Base-by-base conservation (phyloP, 2,329 filamentous ascomycete species). In the Ceratocystis cubensis region DNA sequence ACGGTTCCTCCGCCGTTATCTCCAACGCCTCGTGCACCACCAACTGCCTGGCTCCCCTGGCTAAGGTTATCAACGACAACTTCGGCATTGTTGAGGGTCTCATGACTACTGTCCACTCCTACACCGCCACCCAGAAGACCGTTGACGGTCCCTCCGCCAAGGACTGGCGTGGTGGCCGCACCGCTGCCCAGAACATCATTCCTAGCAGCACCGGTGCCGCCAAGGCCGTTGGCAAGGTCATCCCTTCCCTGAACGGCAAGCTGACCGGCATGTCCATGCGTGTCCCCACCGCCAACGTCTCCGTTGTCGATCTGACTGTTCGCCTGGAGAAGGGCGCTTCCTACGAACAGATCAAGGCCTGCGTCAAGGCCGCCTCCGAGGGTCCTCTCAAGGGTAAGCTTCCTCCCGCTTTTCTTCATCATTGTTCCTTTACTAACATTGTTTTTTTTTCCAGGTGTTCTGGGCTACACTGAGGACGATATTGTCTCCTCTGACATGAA, bases 171-270 rank as follows among this genome's bases (percentile, higher is more conserved):
- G 94, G 94, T 86, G 94, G 94, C 79, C 94, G 94, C 82, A 92
- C 90, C 74, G 94, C 94, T 81, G 94, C 94, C 76, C 89, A 96
- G 85, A 97, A 99, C 88, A 97, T 97, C 85, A 97, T 99, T 76
- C 94, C 94, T 80, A 91, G 87, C 84, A 96, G 90, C 86, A 99
- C 94, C 72, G 94, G 94, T 87, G 94, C 94, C 79, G 94, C 94
- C 78, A 99, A 99, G 91, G 94, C 94, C 77, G 94, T 99, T 82
- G 94, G 94, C 82, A 99, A 99, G 88, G 94, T 97, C 83, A 97
- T 97, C 75, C 94, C 94, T 74, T 82, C 85, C 73, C 87, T 99
- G 73, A 97, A 97, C 82, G 94, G 94, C 86, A 99, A 99, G 88
- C 91, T 97, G 72, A 99, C 94, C 72, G 94, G 94, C 82, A 97